Evolutionary conservation across 2,329 filamentous ascomycete genomes (phyloP).

Genomic region (Elsinoe batatas): DNA sequence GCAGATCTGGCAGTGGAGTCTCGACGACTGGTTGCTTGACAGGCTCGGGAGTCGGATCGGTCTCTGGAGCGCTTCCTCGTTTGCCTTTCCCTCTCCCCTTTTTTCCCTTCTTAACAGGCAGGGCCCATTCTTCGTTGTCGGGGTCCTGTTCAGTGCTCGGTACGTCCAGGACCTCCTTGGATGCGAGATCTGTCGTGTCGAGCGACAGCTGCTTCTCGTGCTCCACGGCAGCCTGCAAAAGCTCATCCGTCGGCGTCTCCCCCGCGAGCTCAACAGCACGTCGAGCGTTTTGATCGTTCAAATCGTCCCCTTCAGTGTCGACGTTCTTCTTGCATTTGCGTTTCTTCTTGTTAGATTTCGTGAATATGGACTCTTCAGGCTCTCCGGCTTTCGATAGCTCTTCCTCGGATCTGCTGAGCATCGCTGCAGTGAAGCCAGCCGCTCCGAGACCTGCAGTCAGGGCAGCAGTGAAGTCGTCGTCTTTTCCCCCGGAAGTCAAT

Average conservation of each 20-base stretch:
- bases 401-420: conserved; percentile 7
- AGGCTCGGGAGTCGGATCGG: background rate
- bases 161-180: background rate
- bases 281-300: background rate
- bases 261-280: conserved; percentile 9
- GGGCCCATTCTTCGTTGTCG: conserved; percentile 16
- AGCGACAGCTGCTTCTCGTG: background rate
- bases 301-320: background rate
- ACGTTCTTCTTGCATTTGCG: conserved; percentile 34
- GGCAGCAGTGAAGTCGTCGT: conserved; percentile 27
- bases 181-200: background rate
- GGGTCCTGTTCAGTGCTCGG: background rate
- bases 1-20: background rate
- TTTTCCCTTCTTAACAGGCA: conserved; percentile 26
- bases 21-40: background rate
- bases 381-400: conserved; percentile 17
- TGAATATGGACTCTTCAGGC: conserved; percentile 24
- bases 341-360: conserved; percentile 31
- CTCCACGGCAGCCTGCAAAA: background rate
- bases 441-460: conserved; percentile 28
- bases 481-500: conserved; percentile 1
- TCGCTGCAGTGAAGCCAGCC: conserved; percentile 24
- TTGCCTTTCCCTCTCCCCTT: conserved; percentile 20
- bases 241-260: background rate
- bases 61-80: background rate